Evolutionary conservation across 2,329 filamentous ascomycete species (phyloP), one percentile per base, ranked within the genome.

Genomic region (Fusarium albosuccineum): DNA sequence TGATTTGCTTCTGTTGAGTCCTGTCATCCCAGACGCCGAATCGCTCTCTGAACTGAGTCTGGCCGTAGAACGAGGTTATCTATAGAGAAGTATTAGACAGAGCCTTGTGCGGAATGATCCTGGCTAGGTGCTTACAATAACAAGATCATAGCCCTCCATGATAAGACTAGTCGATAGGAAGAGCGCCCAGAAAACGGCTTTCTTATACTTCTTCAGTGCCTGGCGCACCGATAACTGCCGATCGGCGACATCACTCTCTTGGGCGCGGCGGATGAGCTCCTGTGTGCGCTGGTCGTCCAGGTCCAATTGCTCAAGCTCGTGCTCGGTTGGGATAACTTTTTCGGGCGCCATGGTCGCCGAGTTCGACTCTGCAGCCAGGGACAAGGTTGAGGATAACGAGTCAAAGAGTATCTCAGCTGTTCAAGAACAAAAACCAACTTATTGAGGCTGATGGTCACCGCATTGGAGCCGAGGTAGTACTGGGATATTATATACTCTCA

Each of bases 71-170:
- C 0, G 67, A 70, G 17, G 52, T 63, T 22, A 58, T 68, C 40
- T 45, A 4, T 22, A 22, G 3, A 22, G 22, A 22, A 22, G 22
- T 22, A 22, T 22, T 22, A 22, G 22, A 22, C 5, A 22, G 22
- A 22, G 22, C 5, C 4, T 22, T 22, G 5, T 4, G 22, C 22
- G 22, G 22, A 22, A 22, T 22, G 22, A 22, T 4, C 4, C 16
- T 29, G 6, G 51, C 46, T 22, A 22, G 3, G 7, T 51, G 66
- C 66, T 8, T 27, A 82, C 74, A 17, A 82, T 72, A 5, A 77
- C 78, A 5, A 78, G 66, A 57, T 82, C 80, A 40, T 80, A 75
- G 1, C 72, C 72, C 33, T 74, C 72, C 74, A 76, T 76, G 53
- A 76, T 67, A 33, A 68, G 41, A 41, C 56, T 61, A 4, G 55